Base-by-base conservation (phyloP, 23 red algal genomes). In the Gracilaria gracilis region DNA sequence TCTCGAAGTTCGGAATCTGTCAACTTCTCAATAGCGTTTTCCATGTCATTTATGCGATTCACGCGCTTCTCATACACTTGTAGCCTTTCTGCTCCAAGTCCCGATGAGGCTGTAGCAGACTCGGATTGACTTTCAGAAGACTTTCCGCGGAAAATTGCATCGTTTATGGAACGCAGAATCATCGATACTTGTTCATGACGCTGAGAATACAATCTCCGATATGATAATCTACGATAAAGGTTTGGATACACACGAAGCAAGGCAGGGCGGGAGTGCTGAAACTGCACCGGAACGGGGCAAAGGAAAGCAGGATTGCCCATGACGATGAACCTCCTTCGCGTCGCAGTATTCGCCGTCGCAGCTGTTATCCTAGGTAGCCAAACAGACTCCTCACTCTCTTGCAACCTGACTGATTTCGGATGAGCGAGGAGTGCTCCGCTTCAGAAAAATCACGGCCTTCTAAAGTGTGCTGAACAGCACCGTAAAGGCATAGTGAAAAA, bases 21-120 rank as follows among this genome's bases (percentile, higher is more conserved):
- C 19, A 92, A 64, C 28, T 31, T 55, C 66, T 98, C 93, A 17
- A 98, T 79, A 5, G 62, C 37, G 34, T 19, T 73, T 57, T 98
- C 96, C 81, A 95, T 93, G 31, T 46, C 88, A 38, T 98, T 98
- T 80, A 95, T 95, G 19, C 71, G 67, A 9, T 46, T 65, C 13
- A 98, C 90, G 11, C 69, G 79, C 75, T 44, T 25, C 34, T 57
- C 46, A 62, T 79, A 93, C 19, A 48, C 29, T 64, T 59, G 23
- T 23, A 81, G 29, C 32, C 49, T 72, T 55, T 78, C 47, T 29
- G 87, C 71, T 15, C 58, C 59, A 40, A 79, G 72, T 32, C 57
- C 49, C 12, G 61, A 21, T 9, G 59, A 54, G 16, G 61, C 4
- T 5, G 32, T 0, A 29, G 40, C 67, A 48, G 65, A 40, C n/a